phyloP scores from a whole-genome alignment of 495 filamentous ascomycete species.

The Neurospora africana region DNA sequence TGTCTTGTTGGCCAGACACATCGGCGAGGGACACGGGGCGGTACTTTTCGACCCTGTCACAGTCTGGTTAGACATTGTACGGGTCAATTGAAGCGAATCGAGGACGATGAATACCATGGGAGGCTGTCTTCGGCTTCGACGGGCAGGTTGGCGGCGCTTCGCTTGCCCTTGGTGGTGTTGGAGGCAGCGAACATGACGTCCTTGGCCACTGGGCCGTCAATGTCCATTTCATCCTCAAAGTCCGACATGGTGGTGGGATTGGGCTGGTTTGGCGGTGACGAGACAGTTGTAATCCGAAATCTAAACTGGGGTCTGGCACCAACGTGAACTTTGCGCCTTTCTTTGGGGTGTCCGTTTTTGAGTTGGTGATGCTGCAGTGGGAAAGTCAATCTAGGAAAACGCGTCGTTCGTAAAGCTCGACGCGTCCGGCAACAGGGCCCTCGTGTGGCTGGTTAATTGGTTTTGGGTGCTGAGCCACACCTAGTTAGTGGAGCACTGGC shows the following conservation, averaged over 20 bases:
- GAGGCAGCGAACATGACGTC: conserved; percentile 52
- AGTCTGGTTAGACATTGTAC: neutral
- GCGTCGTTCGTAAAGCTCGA: neutral
- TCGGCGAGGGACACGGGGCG: conserved; percentile 78
- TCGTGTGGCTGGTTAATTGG: neutral
- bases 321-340: neutral
- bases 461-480: neutral
- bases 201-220: conserved; percentile 58
- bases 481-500: neutral
- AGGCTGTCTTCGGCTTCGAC: conserved; percentile 89
- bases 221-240: conserved; percentile 79
- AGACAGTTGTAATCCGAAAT: neutral
- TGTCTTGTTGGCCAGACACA: conserved; percentile 96
- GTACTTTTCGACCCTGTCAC: conserved; percentile 92
- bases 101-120: conserved; percentile 59
- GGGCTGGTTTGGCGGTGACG: neutral
- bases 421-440: neutral
- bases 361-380: neutral
- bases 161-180: conserved; percentile 70
- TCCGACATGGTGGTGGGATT: conserved; percentile 60
- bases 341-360: neutral
- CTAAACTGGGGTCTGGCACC: neutral
- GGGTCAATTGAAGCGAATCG: neutral
- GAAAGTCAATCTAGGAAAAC: neutral
- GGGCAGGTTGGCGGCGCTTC: conserved; percentile 83